Conservation (phyloP, 1,284 basidiomycete species). For the Volvariella surrecta region DNA sequence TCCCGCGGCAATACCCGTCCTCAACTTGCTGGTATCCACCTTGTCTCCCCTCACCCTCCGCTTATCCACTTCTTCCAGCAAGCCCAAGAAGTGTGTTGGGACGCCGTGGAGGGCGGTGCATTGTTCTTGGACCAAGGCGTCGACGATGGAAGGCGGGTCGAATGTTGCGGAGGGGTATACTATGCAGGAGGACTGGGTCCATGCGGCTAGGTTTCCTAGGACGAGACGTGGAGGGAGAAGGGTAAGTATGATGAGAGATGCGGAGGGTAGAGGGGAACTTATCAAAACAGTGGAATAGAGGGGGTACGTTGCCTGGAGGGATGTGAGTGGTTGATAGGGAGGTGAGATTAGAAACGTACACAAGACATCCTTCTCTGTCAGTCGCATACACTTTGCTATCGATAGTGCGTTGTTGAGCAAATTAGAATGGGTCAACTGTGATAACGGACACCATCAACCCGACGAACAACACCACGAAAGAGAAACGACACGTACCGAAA, state of each 20-base stretch:
- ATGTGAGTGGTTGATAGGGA: neutral
- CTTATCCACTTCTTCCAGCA: constrained; percentile 57
- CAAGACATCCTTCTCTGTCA: constrained; percentile 55
- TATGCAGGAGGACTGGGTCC: constrained; percentile 65
- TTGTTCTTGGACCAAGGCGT: constrained; percentile 54
- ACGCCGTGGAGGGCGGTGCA: constrained; percentile 81
- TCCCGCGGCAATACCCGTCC: constrained; percentile 80
- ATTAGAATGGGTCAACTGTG: constrained; percentile 66
- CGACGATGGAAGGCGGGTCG: constrained; percentile 55
- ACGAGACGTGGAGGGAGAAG: constrained; percentile 49
- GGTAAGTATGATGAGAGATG: constrained; percentile 5
- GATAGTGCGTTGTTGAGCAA: constrained; percentile 72
- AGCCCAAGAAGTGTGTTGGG: constrained; percentile 76
- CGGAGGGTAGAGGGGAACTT: constrained; percentile 28
- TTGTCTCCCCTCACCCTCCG: constrained; percentile 36
- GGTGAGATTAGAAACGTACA: constrained; percentile 35
- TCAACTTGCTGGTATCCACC: constrained; percentile 39
- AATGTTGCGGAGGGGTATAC: constrained; percentile 69
- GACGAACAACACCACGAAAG: neutral
- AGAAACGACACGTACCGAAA: constrained; percentile 42
- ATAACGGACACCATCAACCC: neutral
- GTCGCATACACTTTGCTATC: constrained; percentile 63
- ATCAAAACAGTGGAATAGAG: constrained; percentile 85
- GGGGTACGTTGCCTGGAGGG: constrained; percentile 58
- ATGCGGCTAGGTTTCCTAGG: constrained; percentile 74